Conservation (phyloP, 176 grass and related monocot species). For the Dendrocalamus sinicus region DNA sequence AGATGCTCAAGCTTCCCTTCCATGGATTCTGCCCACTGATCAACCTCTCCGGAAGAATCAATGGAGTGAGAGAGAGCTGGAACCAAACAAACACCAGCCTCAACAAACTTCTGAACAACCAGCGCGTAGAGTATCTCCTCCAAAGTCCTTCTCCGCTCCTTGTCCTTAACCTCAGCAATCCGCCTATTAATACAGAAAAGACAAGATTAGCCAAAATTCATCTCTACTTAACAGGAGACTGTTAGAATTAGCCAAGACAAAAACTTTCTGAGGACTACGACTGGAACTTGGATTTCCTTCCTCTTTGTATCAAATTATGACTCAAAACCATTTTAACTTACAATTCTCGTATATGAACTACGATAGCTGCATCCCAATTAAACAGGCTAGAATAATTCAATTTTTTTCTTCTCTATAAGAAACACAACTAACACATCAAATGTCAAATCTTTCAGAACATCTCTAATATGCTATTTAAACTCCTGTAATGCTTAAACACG, state of each 20-base stretch:
- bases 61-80: slow-evolving; percentile 64
- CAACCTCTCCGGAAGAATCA: slow-evolving; percentile 62
- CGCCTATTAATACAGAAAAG: slow-evolving; percentile 62
- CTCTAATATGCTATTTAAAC: background rate
- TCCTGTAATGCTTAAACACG: background rate
- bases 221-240: slow-evolving; percentile 3
- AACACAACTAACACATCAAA: background rate
- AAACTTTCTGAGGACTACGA: background rate
- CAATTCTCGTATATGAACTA: background rate
- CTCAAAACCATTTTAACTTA: slow-evolving; percentile 15
- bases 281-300: background rate
- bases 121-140: slow-evolving; percentile 95
- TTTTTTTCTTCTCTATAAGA: background rate
- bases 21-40: slow-evolving; percentile 58
- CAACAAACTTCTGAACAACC: slow-evolving; percentile 95
- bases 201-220: slow-evolving; percentile 22
- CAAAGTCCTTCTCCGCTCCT: slow-evolving; percentile 74
- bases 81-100: slow-evolving; percentile 79
- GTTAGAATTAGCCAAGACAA: background rate
- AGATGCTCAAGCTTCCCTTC: slow-evolving; percentile 73
- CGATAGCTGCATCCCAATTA: slow-evolving; percentile 36
- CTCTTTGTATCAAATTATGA: background rate
- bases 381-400: background rate
- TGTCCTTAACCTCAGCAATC: slow-evolving; percentile 97
- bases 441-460: background rate